phyloP scores from a whole-genome alignment of 139 green algal species.

The Microglena sp. region DNA sequence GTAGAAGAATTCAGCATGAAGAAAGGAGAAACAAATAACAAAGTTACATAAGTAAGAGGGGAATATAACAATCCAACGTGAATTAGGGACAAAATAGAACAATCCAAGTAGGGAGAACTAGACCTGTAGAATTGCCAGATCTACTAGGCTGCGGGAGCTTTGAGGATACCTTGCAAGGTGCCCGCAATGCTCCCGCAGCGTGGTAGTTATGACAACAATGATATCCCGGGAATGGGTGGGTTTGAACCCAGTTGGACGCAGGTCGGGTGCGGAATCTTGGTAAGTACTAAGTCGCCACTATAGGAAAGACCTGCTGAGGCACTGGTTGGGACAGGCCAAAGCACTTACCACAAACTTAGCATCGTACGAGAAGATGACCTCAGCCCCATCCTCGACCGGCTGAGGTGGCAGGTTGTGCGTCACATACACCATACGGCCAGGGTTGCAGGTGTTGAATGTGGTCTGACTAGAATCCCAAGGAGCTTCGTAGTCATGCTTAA shows the following conservation, averaged over 20 bases:
- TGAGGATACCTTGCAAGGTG: no score
- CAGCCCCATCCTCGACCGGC: slow-evolving; percentile 64
- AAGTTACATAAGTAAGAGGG: no score
- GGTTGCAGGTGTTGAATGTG: slow-evolving; percentile 84
- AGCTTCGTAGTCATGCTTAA: slow-evolving; percentile 85
- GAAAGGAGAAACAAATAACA: no score
- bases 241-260: not conserved
- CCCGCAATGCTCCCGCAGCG: no score
- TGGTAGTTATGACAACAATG: no score
- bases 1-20: no score
- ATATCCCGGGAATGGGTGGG: not conserved
- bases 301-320: not conserved
- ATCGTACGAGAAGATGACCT: slow-evolving; percentile 98
- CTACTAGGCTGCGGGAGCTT: no score
- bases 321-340: not conserved
- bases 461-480: slow-evolving; percentile 53
- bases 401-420: slow-evolving; percentile 63
- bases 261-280: not conserved
- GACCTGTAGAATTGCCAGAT: no score
- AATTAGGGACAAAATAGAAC: no score
- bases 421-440: slow-evolving; percentile 65
- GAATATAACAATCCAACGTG: no score
- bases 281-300: not conserved
- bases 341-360: slow-evolving; percentile 69
- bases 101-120: no score